A percentile compares a stretch with the other conserved stretches of the same genome.
These are phyloP conservation scores for Terfezia claveryi DNA, from an alignment of 495 filamentous ascomycete species.

Conservation along the genomic window DNA sequence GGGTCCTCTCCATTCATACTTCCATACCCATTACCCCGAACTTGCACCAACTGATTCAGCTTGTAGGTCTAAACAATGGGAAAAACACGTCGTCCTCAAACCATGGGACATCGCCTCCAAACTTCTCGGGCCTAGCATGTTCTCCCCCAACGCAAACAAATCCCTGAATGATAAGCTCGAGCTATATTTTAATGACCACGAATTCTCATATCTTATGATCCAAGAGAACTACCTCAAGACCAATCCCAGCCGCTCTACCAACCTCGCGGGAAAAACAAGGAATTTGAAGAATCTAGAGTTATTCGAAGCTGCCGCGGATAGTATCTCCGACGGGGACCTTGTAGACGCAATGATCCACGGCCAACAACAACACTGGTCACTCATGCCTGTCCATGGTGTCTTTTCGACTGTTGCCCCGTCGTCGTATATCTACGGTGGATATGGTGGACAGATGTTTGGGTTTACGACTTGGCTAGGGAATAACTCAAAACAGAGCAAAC, in stretches of 20 bases:
- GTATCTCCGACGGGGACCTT: slow-evolving; percentile 91
- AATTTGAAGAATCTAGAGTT: slow-evolving; percentile 66
- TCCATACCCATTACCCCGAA: slow-evolving; percentile 1
- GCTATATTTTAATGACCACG: slow-evolving; percentile 97
- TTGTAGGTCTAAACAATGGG: slow-evolving; percentile 55
- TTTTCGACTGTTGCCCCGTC: slow-evolving; percentile 87
- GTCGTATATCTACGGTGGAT: slow-evolving; percentile 56
- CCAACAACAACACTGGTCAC: slow-evolving; percentile 78
- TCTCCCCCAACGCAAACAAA: slow-evolving; percentile 52
- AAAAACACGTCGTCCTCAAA: slow-evolving; percentile 89
- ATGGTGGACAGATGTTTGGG: slow-evolving; percentile 11
- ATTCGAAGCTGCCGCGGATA: slow-evolving; percentile 66
- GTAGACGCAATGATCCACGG: slow-evolving; percentile 97
- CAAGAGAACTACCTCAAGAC: slow-evolving; percentile 92
- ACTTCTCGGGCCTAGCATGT: slow-evolving; percentile 72
- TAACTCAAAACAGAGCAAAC: slow-evolving; percentile 79
- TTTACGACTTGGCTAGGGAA: slow-evolving; percentile 90
- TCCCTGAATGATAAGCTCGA: slow-evolving; percentile 94
- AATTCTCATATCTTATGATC: slow-evolving; percentile 90
- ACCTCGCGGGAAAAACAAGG: slow-evolving; percentile 38
- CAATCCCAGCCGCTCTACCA: slow-evolving; percentile 38
- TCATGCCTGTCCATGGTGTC: slow-evolving; percentile 94
- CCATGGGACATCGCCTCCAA: slow-evolving; percentile 95
- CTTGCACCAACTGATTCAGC: neutral
- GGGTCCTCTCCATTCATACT: neutral